Base-by-base conservation (phyloP, 1,139 yeast genomes). In the Hansenula sp. region DNA sequence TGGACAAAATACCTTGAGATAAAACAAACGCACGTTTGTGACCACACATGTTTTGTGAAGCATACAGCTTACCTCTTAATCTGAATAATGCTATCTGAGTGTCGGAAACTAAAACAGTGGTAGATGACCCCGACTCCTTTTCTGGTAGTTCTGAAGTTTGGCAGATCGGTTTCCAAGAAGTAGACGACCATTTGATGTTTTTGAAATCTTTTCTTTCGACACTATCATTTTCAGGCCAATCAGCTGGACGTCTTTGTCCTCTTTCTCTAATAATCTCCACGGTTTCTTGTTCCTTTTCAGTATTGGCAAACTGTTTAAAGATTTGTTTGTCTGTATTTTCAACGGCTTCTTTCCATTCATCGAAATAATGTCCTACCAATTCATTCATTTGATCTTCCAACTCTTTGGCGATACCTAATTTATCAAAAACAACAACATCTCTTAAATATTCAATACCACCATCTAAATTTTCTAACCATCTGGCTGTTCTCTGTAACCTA, bases 1-100 rank as follows among this genome's bases (percentile, higher is more conserved):
- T 53, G 4, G 63, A 59, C 11, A 64, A 40, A 24, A 63, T 59
- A 33, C 68, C 68, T 45, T 64, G 66, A 2, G 59, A 51, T 28
- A 61, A 47, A 3, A 60, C 63, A 53, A 61, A 61, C 0, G 66
- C 59, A 27, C 66, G 52, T 30, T 62, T 58, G 45, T 65, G 68
- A 15, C 66, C 65, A 48, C 69, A 65, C 67, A 65, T 63, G 46
- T 65, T 64, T 41, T 65, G 69, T 10, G 65, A 62, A 15, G 67
- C 63, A 43, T 51, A 62, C 11, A 61, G 50, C 40, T 55, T 55
- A 18, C 54, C 64, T n/a, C 54, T 46, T 15, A 58, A 48, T 34
- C 65, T 50, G 55, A 62, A 65, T 2, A 65, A 29, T 2, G 69
- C 68, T 11, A 65, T 44, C 46, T 65, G 68, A 2, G 69, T 64